Percentiles rank a stretch among this genome's conserved stretches.
Conservation (phyloP, 768 basidiomycete species). For the Hygrocybe coccinea region DNA sequence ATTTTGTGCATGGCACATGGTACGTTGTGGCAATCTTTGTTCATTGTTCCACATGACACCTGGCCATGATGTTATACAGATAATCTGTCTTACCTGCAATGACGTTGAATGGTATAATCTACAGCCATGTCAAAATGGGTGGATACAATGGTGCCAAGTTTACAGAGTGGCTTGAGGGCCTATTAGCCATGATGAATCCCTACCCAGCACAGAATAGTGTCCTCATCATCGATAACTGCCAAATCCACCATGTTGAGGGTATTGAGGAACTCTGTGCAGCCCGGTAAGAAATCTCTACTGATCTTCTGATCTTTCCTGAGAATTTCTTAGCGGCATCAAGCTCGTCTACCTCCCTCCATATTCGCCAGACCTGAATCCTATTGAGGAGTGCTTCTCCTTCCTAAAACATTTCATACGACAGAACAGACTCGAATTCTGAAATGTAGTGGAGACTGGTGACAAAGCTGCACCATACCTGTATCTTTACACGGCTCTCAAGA, state of each 20-base stretch:
- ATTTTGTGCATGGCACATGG: constrained; percentile 18
- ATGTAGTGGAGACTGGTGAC: constrained; percentile 4
- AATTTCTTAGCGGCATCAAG: constrained; percentile 17
- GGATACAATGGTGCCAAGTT: constrained; percentile 22
- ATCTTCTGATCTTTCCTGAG: neutral
- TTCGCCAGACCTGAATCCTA: constrained; percentile 35
- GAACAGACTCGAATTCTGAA: constrained; percentile 14
- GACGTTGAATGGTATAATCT: constrained; percentile 15
- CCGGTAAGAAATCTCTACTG: neutral
- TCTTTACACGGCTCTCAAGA: constrained; percentile 6
- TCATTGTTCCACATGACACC: neutral
- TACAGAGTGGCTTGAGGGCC: constrained; percentile 11
- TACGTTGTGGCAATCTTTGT: constrained; percentile 2
- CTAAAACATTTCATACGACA: constrained; percentile 29
- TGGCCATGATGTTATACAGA: constrained; percentile 5
- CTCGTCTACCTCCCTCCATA: constrained; percentile 32
- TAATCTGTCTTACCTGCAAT: constrained; percentile 21
- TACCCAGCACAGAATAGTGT: constrained; percentile 21
- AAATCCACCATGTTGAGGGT: constrained; percentile 25
- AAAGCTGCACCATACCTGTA: constrained; percentile 4
- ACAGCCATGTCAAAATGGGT: constrained; percentile 18
- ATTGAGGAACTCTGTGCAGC: constrained; percentile 14
- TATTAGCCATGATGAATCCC: constrained; percentile 21
- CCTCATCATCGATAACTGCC: constrained; percentile 29
- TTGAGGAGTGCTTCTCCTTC: constrained; percentile 31